phyloP scores from a whole-genome alignment of 176 grass and related monocot genomes.

The Eragrostis nindensis region DNA sequence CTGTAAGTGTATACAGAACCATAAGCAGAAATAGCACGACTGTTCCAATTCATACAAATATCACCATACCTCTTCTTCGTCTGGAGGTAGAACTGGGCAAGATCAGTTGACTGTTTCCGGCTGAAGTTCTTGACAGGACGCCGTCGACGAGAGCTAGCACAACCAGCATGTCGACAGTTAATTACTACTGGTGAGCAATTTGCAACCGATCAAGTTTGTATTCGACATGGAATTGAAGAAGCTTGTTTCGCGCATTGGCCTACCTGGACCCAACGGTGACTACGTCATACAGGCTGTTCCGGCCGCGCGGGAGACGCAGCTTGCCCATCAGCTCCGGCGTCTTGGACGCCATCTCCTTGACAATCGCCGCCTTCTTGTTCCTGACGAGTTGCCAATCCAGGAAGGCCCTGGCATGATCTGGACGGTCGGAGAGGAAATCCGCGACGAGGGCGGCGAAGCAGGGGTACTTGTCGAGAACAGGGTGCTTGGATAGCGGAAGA shows the following conservation, averaged over 20 bases:
- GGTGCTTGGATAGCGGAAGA: not conserved
- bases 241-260: too few relatives aligned
- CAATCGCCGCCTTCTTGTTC: not conserved
- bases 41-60: not conserved
- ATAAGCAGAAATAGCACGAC: too few relatives aligned
- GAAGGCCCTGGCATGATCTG: not conserved
- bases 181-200: too few relatives aligned
- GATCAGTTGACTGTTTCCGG: not conserved
- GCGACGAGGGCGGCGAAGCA: not conserved
- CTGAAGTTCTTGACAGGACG: not conserved
- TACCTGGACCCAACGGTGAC: not conserved
- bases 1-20: too few relatives aligned
- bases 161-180: too few relatives aligned
- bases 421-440: not conserved
- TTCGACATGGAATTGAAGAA: too few relatives aligned
- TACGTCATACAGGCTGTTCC: not conserved
- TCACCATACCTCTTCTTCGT: not conserved
- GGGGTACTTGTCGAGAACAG: not conserved
- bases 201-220: too few relatives aligned
- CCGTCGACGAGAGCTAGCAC: not conserved
- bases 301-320: not conserved
- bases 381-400: not conserved
- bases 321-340: not conserved
- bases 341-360: not conserved
- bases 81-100: conserved; percentile 5